A percentile compares a stretch with the other conserved stretches of the same genome.
phyloP scores from a whole-genome alignment of 768 basidiomycete species.

The Daedaleopsis nitida region DNA sequence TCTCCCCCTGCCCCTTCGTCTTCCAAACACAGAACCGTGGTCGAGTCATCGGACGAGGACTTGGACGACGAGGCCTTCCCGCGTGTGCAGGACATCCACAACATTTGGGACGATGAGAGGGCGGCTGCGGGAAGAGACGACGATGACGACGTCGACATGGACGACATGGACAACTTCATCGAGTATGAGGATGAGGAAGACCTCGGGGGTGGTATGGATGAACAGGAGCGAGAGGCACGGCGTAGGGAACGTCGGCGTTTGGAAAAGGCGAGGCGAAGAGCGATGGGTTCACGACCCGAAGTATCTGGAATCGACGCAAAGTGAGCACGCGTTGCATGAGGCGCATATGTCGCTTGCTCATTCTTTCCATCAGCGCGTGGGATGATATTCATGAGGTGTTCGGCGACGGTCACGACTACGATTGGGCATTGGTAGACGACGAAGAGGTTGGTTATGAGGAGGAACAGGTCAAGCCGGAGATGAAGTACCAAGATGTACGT shows the following conservation, averaged over 20 bases:
- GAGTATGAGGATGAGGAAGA: conserved; percentile 73
- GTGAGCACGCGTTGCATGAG: conserved; percentile 47
- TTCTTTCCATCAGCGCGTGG: conserved; percentile 68
- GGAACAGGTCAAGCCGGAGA: conserved; percentile 62
- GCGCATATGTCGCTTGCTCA: conserved; percentile 7
- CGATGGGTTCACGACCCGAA: conserved; percentile 67
- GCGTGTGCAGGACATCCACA: conserved; percentile 61
- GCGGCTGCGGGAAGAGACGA: conserved; percentile 46
- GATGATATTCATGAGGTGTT: conserved; percentile 96
- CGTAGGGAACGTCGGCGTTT: conserved; percentile 67
- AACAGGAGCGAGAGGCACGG: conserved; percentile 75
- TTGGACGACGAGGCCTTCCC: conserved; percentile 58
- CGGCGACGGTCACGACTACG: conserved; percentile 95
- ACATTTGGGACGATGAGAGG: conserved; percentile 85
- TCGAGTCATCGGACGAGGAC: conserved; percentile 81
- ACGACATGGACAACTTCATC: conserved; percentile 77
- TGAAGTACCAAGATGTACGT: conserved; percentile 83
- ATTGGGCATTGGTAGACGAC: conserved; percentile 89
- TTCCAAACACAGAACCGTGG: conserved; percentile 57
- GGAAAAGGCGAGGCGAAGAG: conserved; percentile 66
- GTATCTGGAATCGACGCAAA: conserved; percentile 80
- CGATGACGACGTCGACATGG: conserved; percentile 69
- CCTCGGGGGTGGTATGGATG: conserved; percentile 62
- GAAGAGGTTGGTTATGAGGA: conserved; percentile 57
- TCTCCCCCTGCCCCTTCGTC: conserved; percentile 67